phyloP scores from a whole-genome alignment of 129 eudicot genomes.

The Flaveria brownii region DNA sequence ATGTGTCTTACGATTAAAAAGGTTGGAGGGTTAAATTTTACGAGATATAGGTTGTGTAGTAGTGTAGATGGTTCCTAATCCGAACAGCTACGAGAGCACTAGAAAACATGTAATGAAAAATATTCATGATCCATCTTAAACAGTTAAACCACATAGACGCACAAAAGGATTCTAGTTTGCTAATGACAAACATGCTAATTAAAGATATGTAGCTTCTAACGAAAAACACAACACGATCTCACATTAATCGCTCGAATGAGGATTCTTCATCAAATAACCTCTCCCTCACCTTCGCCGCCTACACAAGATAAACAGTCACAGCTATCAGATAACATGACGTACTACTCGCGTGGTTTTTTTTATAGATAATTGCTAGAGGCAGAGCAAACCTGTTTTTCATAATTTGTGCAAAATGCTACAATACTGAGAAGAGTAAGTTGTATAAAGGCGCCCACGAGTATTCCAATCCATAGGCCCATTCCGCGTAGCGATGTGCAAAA shows the following conservation, averaged over 20 bases:
- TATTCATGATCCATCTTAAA: too few species aligned
- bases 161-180: not conserved
- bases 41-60: too few species aligned
- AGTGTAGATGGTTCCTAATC: too few species aligned
- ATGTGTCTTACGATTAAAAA: too few species aligned
- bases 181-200: not conserved
- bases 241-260: conserved; percentile 14
- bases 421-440: conserved; percentile 46
- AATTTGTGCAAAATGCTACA: conserved; percentile 54
- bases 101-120: too few species aligned
- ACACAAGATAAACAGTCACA: conserved; percentile 14
- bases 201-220: not conserved
- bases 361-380: not conserved
- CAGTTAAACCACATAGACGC: not conserved
- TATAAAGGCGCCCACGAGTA: conserved; percentile 53
- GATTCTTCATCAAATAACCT: conserved; percentile 40
- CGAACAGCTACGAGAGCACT: too few species aligned
- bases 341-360: not conserved
- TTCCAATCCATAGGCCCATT: conserved; percentile 77
- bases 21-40: too few species aligned
- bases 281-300: conserved; percentile 62
- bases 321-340: not conserved
- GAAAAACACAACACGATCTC: not conserved
- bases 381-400: conserved; percentile 59
- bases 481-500: conserved; percentile 59